Base-by-base conservation (phyloP, 768 basidiomycete species). In the Boletellus emodensis region DNA sequence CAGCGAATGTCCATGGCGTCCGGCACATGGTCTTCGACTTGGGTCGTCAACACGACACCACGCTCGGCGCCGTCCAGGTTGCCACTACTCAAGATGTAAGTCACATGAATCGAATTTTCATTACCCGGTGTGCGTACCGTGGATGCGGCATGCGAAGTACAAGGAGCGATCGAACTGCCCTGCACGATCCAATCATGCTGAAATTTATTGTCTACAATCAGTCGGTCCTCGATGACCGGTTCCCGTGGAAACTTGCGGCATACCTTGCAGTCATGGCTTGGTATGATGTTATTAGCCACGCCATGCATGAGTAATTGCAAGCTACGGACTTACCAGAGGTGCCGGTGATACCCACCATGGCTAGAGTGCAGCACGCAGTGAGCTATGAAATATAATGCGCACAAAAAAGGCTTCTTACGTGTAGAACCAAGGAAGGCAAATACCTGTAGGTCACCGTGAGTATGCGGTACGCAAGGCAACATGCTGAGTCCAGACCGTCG, bases 221-320 rank as follows among this genome's bases (percentile, higher is more conserved):
- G 17, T 15, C 22, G 30, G 11, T 30, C 11, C 32, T 39, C 30
- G 13, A 13, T 7, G 13, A 26, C 34, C 15, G 6, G 18, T 13
- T 20, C 37, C 34, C 8, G 22, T 0, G 9, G 11, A 24, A 30
- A 34, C 4, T 1, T 2, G 11, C 26, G 11, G 6, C 0, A 13
- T 56, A 60, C 59, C 59, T 60, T 42, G 46, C 33, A 15, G 48
- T 54, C 17, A 55, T 28, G 18, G 57, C 58, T 60, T 30, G 17
- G 7, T n/a, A 26, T 12, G 13, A 22, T 14, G 20, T 15, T 14
- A 37, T 56, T 8, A 58, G 38, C 24, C 15, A 30, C 13, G 15
- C 20, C 32, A 20, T 14, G 1, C 15, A 40, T 14, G n/a, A 0
- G 4, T 5, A 40, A 14, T 12, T 1, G 12, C 1, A 10, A 24